Evolutionary conservation across 306 rosid genomes (phyloP).

Genomic region (Sphenostylis stenocarpa): DNA sequence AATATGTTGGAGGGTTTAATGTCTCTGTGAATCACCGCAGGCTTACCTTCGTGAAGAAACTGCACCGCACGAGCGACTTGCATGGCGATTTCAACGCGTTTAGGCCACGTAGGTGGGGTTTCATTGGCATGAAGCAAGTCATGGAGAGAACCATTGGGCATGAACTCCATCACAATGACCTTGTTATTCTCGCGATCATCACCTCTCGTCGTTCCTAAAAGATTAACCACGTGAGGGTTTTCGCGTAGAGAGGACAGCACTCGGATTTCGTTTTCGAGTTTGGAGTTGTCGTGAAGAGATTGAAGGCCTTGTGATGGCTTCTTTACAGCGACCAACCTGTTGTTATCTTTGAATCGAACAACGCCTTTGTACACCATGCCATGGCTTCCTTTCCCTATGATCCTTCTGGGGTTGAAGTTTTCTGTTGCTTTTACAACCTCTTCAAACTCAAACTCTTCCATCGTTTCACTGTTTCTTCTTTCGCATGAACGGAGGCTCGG

Average conservation of each 20-base stretch:
- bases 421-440: slow-evolving; percentile 50
- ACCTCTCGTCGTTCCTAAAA: slow-evolving; percentile 41
- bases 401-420: slow-evolving; percentile 39
- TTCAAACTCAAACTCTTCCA: slow-evolving; percentile 46
- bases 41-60: slow-evolving; percentile 49
- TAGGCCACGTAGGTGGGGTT: slow-evolving; percentile 44
- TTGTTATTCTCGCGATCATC: slow-evolving; percentile 12
- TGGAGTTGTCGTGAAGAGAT: slow-evolving; percentile 21
- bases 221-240: slow-evolving; percentile 36
- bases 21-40: slow-evolving; percentile 60
- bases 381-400: slow-evolving; percentile 68
- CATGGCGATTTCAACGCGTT: slow-evolving; percentile 44
- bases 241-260: slow-evolving; percentile 22
- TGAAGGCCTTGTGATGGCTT: slow-evolving; percentile 31
- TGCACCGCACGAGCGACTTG: slow-evolving; percentile 46
- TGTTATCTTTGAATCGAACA: background rate
- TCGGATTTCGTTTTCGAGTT: slow-evolving; percentile 49
- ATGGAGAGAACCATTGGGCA: slow-evolving; percentile 63
- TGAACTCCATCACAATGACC: slow-evolving; percentile 53
- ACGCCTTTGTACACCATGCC: slow-evolving; percentile 51
- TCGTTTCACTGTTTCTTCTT: background rate
- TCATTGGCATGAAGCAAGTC: slow-evolving; percentile 38
- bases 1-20: slow-evolving; percentile 55
- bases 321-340: slow-evolving; percentile 47
- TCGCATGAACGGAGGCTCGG: background rate